These are phyloP conservation scores for Ceratobasidium sp. DNA, from an alignment of 1,284 basidiomycete species.

Conservation along the genomic window DNA sequence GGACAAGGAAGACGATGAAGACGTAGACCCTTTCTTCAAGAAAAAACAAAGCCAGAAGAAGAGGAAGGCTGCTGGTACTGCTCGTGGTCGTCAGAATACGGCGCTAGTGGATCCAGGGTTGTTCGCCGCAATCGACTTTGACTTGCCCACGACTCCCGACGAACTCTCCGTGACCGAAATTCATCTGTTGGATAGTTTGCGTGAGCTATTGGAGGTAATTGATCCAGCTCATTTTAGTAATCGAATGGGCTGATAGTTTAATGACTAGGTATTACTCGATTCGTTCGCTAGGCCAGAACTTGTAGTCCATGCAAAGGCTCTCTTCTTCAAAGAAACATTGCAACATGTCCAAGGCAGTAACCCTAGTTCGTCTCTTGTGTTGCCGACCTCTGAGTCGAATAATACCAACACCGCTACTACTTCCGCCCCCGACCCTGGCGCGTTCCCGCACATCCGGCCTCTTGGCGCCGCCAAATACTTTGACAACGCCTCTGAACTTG, in stretches of 20 bases:
- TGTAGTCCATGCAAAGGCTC: neutral
- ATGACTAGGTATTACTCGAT: constrained; percentile 16
- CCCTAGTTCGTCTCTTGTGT: neutral
- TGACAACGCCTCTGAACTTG: constrained; percentile 20
- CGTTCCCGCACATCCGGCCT: constrained; percentile 31
- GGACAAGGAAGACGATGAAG: neutral
- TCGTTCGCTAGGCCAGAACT: constrained; percentile 20
- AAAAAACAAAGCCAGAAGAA: constrained; percentile 27
- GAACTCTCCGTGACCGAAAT: constrained; percentile 4
- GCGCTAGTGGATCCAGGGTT: constrained; percentile 15
- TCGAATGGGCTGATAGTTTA: neutral
- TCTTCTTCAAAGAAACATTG: constrained; percentile 11
- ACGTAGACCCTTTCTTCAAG: constrained; percentile 29
- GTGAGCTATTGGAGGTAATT: constrained; percentile 16
- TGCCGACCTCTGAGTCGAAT: neutral
- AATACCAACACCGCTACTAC: neutral
- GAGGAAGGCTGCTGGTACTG: constrained; percentile 16
- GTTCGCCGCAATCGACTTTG: constrained; percentile 24
- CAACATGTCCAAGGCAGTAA: constrained; percentile 3
- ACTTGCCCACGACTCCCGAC: constrained; percentile 1
- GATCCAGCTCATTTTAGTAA: neutral
- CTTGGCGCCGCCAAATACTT: constrained; percentile 38
- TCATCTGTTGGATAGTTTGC: neutral
- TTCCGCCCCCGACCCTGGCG: constrained; percentile 1
- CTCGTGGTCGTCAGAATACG: constrained; percentile 14